A percentile compares a stretch with the other conserved stretches of the same genome.
Evolutionary conservation across 257 asterid species (phyloP).

Genomic region (Solanum corneliomulleri): DNA sequence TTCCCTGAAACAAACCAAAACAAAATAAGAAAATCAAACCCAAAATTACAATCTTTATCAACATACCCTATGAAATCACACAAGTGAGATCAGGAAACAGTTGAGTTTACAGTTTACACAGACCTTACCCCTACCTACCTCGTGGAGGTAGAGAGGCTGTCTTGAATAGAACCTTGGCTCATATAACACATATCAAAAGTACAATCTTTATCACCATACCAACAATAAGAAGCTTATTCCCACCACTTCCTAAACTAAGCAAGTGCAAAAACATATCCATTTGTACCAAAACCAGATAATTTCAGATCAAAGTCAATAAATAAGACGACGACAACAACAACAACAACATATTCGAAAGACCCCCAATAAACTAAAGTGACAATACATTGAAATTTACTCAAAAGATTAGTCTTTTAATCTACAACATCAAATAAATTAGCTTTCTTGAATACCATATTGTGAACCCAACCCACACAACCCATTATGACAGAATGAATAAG

Average conservation of each 20-base stretch:
- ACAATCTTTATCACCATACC: not conserved
- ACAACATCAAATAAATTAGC: not conserved
- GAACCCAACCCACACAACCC: not conserved
- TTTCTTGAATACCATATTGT: not conserved
- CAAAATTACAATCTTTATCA: not conserved
- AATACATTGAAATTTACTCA: not conserved
- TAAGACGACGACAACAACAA: not conserved
- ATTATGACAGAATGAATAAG: not conserved
- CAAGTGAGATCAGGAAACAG: not conserved
- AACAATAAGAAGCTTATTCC: not conserved
- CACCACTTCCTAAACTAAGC: not conserved
- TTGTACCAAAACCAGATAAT: not conserved
- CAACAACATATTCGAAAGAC: not conserved
- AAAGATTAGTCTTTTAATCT: not conserved
- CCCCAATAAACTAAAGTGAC: not conserved
- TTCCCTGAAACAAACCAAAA: not conserved
- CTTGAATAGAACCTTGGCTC: not conserved
- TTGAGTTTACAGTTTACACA: accelerated
- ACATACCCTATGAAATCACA: not conserved
- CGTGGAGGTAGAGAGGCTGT: not conserved
- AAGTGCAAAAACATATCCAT: not conserved
- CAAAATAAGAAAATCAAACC: not conserved
- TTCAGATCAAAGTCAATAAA: not conserved
- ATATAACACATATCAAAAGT: not conserved
- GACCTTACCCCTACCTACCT: not conserved